These are phyloP conservation scores for Cryptococcus depauperatus DNA, from an alignment of 1,284 basidiomycete species.

Conservation along the genomic window DNA sequence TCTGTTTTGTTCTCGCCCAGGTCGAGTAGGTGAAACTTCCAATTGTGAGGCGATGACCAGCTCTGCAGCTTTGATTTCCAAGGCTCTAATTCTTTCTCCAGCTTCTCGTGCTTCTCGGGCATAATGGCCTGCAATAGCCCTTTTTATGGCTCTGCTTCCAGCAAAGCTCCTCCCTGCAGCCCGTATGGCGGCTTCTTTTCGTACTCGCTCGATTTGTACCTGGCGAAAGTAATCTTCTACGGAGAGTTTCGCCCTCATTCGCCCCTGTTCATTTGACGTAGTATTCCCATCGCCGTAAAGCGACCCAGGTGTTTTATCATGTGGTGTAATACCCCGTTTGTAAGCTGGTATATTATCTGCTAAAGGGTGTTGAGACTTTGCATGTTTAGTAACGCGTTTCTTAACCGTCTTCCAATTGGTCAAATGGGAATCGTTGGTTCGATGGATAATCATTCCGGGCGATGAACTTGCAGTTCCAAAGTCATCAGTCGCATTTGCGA, in stretches of 20 bases:
- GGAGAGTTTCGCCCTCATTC: constrained; percentile 8
- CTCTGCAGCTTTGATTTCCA: constrained; percentile 38
- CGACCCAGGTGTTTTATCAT: constrained; percentile 18
- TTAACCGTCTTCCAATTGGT: constrained; percentile 34
- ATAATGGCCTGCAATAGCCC: constrained; percentile 36
- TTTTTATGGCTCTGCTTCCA: constrained; percentile 15
- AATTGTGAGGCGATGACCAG: constrained; percentile 33
- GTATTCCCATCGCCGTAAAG: constrained; percentile 3
- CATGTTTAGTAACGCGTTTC: not conserved
- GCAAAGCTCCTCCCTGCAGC: constrained; percentile 31
- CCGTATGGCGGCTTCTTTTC: constrained; percentile 31
- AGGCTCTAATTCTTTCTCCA: constrained; percentile 20
- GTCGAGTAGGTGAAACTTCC: not conserved
- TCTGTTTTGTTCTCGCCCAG: not conserved
- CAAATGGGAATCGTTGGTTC: not conserved
- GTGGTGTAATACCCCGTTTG: constrained; percentile 19
- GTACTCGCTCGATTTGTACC: constrained; percentile 22
- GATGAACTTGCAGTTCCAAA: constrained; percentile 14
- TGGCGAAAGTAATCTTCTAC: constrained; percentile 28
- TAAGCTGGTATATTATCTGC: constrained; percentile 32
- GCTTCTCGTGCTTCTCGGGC: constrained; percentile 35
- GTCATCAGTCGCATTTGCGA: constrained; percentile 16
- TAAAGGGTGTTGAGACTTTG: constrained; percentile 18
- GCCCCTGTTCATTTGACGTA: not conserved
- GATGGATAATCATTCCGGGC: constrained; percentile 1